phyloP scores from a whole-genome alignment of 805 yeast genomes.

The Groenewaldozyma tartarivorans region DNA sequence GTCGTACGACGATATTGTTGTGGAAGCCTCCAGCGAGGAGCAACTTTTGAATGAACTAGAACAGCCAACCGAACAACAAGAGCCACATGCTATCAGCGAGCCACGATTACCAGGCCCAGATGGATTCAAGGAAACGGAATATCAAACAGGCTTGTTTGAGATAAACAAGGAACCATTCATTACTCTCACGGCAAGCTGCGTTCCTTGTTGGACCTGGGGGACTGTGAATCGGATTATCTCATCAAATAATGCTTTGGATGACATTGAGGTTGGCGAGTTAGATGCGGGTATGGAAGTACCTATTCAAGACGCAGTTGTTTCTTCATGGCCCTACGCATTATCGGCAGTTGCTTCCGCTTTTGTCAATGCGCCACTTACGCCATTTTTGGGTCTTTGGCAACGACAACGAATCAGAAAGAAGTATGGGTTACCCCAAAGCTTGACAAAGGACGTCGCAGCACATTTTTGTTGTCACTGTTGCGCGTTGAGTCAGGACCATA shows the following conservation, averaged over 20 bases:
- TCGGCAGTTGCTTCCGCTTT: neutral
- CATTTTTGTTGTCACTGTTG: slow-evolving; percentile 9
- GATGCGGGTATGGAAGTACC: slow-evolving; percentile 6
- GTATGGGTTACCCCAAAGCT: slow-evolving; percentile 6
- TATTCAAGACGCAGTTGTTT: slow-evolving; percentile 1
- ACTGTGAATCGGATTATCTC: slow-evolving; percentile 1
- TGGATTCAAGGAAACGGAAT: slow-evolving; percentile 4
- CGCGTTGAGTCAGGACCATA: slow-evolving; percentile 14
- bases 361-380: neutral
- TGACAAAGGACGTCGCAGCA: slow-evolving; percentile 4
- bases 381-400: slow-evolving; percentile 5
- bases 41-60: neutral
- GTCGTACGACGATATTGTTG: neutral
- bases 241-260: slow-evolving; percentile 3
- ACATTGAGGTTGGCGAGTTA: slow-evolving; percentile 4
- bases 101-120: too few relatives aligned
- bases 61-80: neutral
- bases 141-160: slow-evolving; percentile 9
- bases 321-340: slow-evolving; percentile 4
- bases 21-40: neutral
- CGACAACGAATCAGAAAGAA: slow-evolving; percentile 8
- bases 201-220: slow-evolving; percentile 11
- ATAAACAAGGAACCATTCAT: slow-evolving; percentile 5
- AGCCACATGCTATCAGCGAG: neutral
- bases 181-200: slow-evolving; percentile 2